Evolutionary conservation across 192 early-diverging fungal genomes (phyloP).

Genomic region (Funneliformis mosseae): DNA sequence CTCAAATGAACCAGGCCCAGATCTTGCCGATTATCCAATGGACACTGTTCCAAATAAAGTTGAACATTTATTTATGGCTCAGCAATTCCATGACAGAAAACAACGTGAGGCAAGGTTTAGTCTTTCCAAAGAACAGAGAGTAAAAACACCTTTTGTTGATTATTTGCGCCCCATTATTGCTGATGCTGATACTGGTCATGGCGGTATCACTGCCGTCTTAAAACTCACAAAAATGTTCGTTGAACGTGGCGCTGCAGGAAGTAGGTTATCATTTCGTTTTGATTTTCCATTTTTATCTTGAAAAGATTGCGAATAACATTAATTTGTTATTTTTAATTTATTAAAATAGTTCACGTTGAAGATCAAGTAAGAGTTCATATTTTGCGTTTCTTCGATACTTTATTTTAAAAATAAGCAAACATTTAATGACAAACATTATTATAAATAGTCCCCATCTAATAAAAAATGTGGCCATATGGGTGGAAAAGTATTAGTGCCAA

Average conservation of each 20-base stretch:
- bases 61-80: conserved; percentile 95
- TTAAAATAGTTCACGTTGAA: conserved; percentile 25
- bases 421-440: conserved; percentile 43
- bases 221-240: conserved; percentile 34
- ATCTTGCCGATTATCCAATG: conserved; percentile 99
- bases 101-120: conserved; percentile 89
- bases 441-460: conserved; percentile 93
- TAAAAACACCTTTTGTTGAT: conserved; percentile 75
- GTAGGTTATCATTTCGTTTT: conserved; percentile 13
- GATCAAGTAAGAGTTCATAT: conserved; percentile 69
- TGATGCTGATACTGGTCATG: conserved; percentile 98
- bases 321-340: background rate
- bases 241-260: conserved; percentile 33
- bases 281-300: too few species aligned
- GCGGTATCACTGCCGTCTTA: conserved; percentile 86
- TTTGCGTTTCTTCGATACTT: conserved; percentile 87
- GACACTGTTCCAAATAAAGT: conserved; percentile 98
- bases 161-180: conserved; percentile 95
- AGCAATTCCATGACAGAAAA: conserved; percentile 96
- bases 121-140: conserved; percentile 65
- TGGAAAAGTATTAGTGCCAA: conserved; percentile 97
- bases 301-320: background rate
- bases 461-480: conserved; percentile 99
- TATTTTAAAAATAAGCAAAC: background rate
- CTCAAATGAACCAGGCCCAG: conserved; percentile 55